Conservation (phyloP, 2,329 filamentous ascomycete species). For the Anthostomella pinea region DNA sequence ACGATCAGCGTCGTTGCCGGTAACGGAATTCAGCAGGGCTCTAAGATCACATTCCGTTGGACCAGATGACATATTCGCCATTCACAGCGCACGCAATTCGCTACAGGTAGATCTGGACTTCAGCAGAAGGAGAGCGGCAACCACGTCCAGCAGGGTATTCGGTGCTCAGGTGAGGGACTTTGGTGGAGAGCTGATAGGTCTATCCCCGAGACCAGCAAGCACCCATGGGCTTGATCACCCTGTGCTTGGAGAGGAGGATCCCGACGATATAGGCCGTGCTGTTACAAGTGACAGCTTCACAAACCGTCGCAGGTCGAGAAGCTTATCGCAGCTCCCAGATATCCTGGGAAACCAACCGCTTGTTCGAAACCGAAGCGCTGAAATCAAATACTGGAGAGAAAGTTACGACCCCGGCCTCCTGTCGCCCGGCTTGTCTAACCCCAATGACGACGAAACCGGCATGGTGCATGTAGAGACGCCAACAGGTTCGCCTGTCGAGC, state of each 20-base stretch:
- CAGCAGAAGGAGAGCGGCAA: slow-evolving; percentile 40
- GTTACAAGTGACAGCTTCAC: slow-evolving; percentile 54
- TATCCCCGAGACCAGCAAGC: slow-evolving; percentile 62
- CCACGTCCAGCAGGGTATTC: slow-evolving; percentile 41
- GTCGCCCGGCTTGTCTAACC: slow-evolving; percentile 50
- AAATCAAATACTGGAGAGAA: slow-evolving; percentile 63
- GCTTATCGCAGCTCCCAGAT: slow-evolving; percentile 53
- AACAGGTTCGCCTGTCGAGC: slow-evolving; percentile 31
- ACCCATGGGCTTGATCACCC: slow-evolving; percentile 49
- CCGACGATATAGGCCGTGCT: slow-evolving; percentile 59
- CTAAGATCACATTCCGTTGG: slow-evolving; percentile 61
- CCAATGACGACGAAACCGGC: slow-evolving; percentile 34
- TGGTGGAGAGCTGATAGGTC: slow-evolving; percentile 47
- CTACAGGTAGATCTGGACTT: slow-evolving; percentile 44
- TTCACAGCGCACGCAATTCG: slow-evolving; percentile 54
- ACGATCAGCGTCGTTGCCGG: slow-evolving; percentile 56
- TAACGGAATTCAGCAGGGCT: slow-evolving; percentile 59
- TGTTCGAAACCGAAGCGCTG: slow-evolving; percentile 55
- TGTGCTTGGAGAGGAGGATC: slow-evolving; percentile 39
- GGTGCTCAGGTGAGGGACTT: slow-evolving; percentile 37
- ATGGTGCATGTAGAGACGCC: slow-evolving; percentile 21
- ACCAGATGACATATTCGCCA: slow-evolving; percentile 51
- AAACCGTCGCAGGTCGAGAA: slow-evolving; percentile 55
- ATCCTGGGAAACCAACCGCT: slow-evolving; percentile 33
- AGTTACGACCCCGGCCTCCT: slow-evolving; percentile 53